Percentiles rank a stretch among this genome's conserved stretches.
These are phyloP conservation scores for Rhododendron griersonianum DNA, from an alignment of 148 eudicot species.

Conservation along the genomic window DNA sequence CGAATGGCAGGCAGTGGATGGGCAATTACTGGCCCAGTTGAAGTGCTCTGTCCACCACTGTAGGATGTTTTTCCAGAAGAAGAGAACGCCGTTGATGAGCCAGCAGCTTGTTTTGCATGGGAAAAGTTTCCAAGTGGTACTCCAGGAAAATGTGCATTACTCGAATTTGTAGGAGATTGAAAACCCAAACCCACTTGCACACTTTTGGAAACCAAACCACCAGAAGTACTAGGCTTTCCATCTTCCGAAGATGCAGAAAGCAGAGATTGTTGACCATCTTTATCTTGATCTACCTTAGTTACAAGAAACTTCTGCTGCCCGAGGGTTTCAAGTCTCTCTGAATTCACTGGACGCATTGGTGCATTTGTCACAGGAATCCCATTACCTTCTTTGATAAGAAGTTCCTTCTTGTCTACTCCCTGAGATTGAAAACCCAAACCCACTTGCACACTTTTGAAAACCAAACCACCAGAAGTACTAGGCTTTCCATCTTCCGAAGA, in stretches of 20 bases:
- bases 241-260: neutral
- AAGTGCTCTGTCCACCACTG: conserved; percentile 22
- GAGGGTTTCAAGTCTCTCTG: conserved; percentile 17
- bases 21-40: conserved; percentile 16
- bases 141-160: conserved; percentile 14
- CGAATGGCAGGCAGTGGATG: conserved; percentile 18
- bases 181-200: no score
- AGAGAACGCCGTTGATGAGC: conserved; percentile 16
- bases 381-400: conserved; percentile 18
- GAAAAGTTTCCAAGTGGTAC: conserved; percentile 21
- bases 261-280: conserved; percentile 14
- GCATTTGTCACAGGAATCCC: conserved; percentile 22
- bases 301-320: conserved; percentile 23
- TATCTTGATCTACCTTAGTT: conserved; percentile 13
- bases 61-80: conserved; percentile 24
- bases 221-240: no score
- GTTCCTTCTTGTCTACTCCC: conserved; percentile 26
- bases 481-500: conserved; percentile 20
- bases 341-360: conserved; percentile 19
- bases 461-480: conserved; percentile 15
- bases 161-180: neutral
- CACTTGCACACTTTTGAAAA: conserved; percentile 22
- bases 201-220: no score
- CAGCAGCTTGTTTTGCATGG: conserved; percentile 19
- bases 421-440: conserved; percentile 1